These are phyloP conservation scores for Ceratonia siliqua DNA, from an alignment of 306 rosid species.

Conservation along the genomic window DNA sequence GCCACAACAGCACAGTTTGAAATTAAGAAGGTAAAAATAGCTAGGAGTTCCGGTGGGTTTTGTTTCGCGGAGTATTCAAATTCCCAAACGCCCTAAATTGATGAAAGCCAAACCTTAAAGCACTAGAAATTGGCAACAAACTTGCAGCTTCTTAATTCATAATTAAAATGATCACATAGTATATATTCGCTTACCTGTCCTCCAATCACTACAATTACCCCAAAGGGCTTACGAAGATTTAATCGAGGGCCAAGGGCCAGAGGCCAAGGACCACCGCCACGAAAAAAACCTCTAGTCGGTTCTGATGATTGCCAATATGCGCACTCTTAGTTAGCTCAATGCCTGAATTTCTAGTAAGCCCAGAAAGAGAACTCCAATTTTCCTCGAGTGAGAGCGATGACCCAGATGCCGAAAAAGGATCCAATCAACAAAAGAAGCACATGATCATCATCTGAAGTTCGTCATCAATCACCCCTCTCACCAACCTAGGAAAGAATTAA, in stretches of 20 bases:
- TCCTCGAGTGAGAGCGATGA: neutral
- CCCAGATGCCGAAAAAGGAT: slow-evolving; percentile 29
- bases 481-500: slow-evolving; percentile 28
- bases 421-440: slow-evolving; percentile 27
- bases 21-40: slow-evolving; percentile 23
- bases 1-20: slow-evolving; percentile 17
- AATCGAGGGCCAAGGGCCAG: slow-evolving; percentile 20
- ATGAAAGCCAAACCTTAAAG: slow-evolving; percentile 21
- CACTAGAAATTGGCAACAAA: neutral
- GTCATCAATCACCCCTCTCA: neutral
- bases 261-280: slow-evolving; percentile 38
- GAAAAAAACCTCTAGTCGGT: neutral
- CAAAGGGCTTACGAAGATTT: slow-evolving; percentile 21
- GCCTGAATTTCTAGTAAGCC: slow-evolving; percentile 30
- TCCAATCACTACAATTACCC: neutral
- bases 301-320: slow-evolving; percentile 1
- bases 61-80: slow-evolving; percentile 1
- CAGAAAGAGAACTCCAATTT: slow-evolving; percentile 25
- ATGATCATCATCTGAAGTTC: slow-evolving; percentile 15
- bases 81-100: slow-evolving; percentile 24
- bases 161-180: slow-evolving; percentile 15
- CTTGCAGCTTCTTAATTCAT: slow-evolving; percentile 18
- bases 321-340: slow-evolving; percentile 22
- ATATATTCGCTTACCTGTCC: neutral
- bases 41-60: neutral